A percentile compares a stretch with the other conserved stretches of the same genome.
These are phyloP conservation scores for Xylaria sp. DNA, from an alignment of 2,329 filamentous ascomycete genomes.

Conservation along the genomic window DNA sequence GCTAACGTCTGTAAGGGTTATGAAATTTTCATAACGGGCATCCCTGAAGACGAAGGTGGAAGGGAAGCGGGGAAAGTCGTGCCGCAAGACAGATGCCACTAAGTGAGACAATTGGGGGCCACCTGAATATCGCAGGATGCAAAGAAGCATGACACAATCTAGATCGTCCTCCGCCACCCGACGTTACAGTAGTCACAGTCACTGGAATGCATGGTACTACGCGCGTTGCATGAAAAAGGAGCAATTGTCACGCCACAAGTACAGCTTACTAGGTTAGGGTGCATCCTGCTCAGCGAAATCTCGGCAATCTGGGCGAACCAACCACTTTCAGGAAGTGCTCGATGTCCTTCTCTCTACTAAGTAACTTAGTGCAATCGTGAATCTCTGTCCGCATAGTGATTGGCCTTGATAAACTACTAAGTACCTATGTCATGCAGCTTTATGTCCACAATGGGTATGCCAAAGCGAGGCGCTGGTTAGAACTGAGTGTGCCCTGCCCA, in stretches of 20 bases:
- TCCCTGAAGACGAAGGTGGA: neutral
- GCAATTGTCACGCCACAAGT: neutral
- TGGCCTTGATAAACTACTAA: neutral
- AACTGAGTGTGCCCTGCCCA: neutral
- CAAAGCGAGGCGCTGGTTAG: neutral
- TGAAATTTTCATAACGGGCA: neutral
- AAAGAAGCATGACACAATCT: neutral
- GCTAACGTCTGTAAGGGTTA: neutral
- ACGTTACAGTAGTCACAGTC: too few relatives aligned
- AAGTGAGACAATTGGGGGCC: neutral
- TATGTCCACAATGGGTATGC: neutral
- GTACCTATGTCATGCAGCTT: neutral
- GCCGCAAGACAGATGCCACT: neutral
- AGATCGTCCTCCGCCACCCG: too few relatives aligned
- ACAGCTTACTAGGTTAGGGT: neutral
- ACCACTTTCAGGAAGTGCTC: neutral
- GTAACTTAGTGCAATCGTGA: neutral
- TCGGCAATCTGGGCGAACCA: constrained; percentile 1
- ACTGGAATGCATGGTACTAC: neutral
- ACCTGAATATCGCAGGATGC: neutral
- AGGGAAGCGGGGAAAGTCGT: neutral
- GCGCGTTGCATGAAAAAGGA: neutral
- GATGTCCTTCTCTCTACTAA: neutral
- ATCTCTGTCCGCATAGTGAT: neutral
- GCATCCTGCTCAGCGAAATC: neutral